These are phyloP conservation scores for Trichomonascus vanleenenianus DNA, from an alignment of 805 yeast genomes.

Conservation along the genomic window DNA sequence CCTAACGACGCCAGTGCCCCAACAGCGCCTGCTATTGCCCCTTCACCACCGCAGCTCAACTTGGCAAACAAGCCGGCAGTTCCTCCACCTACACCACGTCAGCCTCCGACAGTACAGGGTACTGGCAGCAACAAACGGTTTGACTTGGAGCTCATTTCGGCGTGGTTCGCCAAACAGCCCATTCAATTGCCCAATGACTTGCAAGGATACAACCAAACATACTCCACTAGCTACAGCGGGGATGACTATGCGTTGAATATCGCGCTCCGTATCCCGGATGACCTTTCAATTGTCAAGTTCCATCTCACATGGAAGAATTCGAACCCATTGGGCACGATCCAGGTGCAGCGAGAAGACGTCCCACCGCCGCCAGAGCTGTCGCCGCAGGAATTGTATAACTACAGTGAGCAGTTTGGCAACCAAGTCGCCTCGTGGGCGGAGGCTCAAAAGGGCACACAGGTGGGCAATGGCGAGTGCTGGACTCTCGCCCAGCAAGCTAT, in stretches of 20 bases:
- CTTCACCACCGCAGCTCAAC: constrained; percentile 13
- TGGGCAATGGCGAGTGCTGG: constrained; percentile 36
- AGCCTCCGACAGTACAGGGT: constrained; percentile 1
- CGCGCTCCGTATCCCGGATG: constrained; percentile 25
- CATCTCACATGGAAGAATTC: constrained; percentile 25
- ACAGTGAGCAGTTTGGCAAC: constrained; percentile 25
- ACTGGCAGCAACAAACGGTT: constrained; percentile 7
- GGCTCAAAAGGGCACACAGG: constrained; percentile 24
- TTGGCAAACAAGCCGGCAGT: constrained; percentile 8
- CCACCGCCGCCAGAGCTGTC: constrained; percentile 36
- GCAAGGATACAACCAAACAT: constrained; percentile 20
- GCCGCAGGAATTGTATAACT: constrained; percentile 20
- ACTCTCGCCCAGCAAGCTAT: constrained; percentile 31
- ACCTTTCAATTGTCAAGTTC: constrained; percentile 26
- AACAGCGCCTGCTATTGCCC: constrained; percentile 1
- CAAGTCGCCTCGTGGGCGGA: constrained; percentile 30
- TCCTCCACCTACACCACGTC: constrained; percentile 1
- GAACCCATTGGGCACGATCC: constrained; percentile 30
- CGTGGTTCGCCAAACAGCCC: constrained; percentile 21
- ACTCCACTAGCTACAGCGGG: constrained; percentile 16
- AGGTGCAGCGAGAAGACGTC: constrained; percentile 29
- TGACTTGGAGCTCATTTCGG: constrained; percentile 17
- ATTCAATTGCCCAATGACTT: constrained; percentile 22
- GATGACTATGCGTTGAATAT: constrained; percentile 16
- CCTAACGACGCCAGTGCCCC: constrained; percentile 9